Percentiles rank a stretch among this genome's conserved stretches.
These are phyloP conservation scores for Yamadazyma aaseri DNA, from an alignment of 1,139 yeast species.

Conservation along the genomic window DNA sequence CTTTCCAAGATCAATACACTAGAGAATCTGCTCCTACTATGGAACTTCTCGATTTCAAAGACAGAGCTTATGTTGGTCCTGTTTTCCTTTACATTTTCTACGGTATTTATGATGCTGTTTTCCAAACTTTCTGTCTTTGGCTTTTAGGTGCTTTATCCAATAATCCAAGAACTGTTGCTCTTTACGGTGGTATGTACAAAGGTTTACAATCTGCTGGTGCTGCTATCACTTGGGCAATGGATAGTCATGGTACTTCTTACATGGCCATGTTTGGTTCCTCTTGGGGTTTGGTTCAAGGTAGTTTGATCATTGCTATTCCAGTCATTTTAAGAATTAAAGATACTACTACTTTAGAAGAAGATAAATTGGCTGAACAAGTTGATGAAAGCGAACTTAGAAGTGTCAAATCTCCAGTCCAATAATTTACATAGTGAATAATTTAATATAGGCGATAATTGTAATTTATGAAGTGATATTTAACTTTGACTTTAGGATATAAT, in stretches of 20 bases:
- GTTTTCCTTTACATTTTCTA: slow-evolving; percentile 61
- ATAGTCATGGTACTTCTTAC: slow-evolving; percentile 42
- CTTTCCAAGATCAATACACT: slow-evolving; percentile 47
- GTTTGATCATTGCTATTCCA: slow-evolving; percentile 43
- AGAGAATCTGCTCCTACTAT: slow-evolving; percentile 34
- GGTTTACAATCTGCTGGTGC: slow-evolving; percentile 66
- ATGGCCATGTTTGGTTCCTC: slow-evolving; percentile 49
- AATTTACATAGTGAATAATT: background rate
- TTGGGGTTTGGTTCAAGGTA: slow-evolving; percentile 56
- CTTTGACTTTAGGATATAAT: no score
- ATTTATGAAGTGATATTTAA: no score
- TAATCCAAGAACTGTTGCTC: slow-evolving; percentile 55
- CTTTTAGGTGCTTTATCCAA: slow-evolving; percentile 57
- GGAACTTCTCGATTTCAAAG: slow-evolving; percentile 43
- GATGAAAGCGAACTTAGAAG: slow-evolving; percentile 27
- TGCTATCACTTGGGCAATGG: slow-evolving; percentile 46
- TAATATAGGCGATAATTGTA: background rate
- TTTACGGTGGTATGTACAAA: slow-evolving; percentile 63
- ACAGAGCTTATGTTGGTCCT: slow-evolving; percentile 52
- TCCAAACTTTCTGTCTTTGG: slow-evolving; percentile 59
- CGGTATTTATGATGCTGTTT: slow-evolving; percentile 57
- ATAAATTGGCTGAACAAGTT: slow-evolving; percentile 23
- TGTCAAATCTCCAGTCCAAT: slow-evolving; percentile 16
- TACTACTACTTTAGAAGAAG: slow-evolving; percentile 6
- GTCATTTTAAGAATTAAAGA: slow-evolving; percentile 24